Evolutionary conservation across 2,329 filamentous ascomycete species (phyloP).

Genomic region (Penicillium olsonii): DNA sequence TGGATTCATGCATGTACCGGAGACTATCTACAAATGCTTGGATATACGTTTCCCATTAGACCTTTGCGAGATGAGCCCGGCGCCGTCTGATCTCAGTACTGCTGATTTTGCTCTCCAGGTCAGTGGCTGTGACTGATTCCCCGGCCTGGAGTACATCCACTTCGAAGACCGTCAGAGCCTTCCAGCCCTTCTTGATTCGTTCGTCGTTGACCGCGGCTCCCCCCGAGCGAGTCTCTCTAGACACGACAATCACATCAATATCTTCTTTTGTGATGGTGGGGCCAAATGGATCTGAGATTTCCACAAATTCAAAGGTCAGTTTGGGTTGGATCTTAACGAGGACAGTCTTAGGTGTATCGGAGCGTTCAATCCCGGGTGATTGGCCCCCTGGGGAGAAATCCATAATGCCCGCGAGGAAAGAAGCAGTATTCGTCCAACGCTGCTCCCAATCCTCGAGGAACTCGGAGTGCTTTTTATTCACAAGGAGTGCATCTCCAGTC

Average conservation of each 20-base stretch:
- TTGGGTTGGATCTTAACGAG: slow-evolving; percentile 57
- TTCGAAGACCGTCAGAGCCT: slow-evolving; percentile 75
- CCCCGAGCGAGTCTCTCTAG: slow-evolving; percentile 81
- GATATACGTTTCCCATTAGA: slow-evolving; percentile 17
- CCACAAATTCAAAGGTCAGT: slow-evolving; percentile 73
- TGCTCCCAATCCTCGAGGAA: slow-evolving; percentile 78
- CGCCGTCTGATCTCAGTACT: slow-evolving; percentile 78
- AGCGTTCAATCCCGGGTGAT: slow-evolving; percentile 31
- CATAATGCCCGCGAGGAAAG: slow-evolving; percentile 67
- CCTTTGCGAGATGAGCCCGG: slow-evolving; percentile 41
- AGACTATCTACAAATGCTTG: slow-evolving; percentile 9
- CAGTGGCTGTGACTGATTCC: slow-evolving; percentile 46
- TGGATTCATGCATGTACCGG: slow-evolving; percentile 5
- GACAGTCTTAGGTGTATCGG: slow-evolving; percentile 40
- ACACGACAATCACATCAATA: slow-evolving; percentile 81
- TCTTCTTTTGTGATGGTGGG: slow-evolving; percentile 81
- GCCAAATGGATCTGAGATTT: slow-evolving; percentile 85
- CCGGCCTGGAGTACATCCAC: slow-evolving; percentile 81
- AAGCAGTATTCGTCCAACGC: slow-evolving; percentile 68
- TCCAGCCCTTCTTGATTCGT: slow-evolving; percentile 74
- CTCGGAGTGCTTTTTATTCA: slow-evolving; percentile 84
- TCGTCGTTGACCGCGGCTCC: slow-evolving; percentile 85
- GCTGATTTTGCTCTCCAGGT: slow-evolving; percentile 83
- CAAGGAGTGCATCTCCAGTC: slow-evolving; percentile 81
- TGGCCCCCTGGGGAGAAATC: slow-evolving; percentile 54